These are phyloP conservation scores for Endocalyx cinctus DNA, from an alignment of 2,329 filamentous ascomycete species.

Conservation along the genomic window DNA sequence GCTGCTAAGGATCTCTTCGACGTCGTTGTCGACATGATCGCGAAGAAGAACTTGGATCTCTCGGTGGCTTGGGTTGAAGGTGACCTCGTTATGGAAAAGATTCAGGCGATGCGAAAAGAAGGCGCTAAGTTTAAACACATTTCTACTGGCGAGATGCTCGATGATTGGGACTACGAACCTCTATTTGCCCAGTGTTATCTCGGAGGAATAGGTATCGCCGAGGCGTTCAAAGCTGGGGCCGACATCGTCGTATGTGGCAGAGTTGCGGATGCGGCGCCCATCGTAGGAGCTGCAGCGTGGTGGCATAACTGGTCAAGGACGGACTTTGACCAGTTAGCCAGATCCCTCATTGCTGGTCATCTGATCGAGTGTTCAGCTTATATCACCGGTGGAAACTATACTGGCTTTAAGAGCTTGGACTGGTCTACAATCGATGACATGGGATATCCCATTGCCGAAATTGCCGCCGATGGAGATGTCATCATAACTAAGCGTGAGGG, in stretches of 20 bases:
- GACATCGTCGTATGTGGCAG: conserved; percentile 33
- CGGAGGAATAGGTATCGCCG: conserved; percentile 27
- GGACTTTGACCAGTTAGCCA: conserved; percentile 5
- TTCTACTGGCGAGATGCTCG: conserved; percentile 1
- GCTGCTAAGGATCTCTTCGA: conserved; percentile 2
- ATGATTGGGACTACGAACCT: conserved; percentile 5
- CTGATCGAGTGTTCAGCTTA: conserved; percentile 41
- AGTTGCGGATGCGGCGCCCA: conserved; percentile 3
- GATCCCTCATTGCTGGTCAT: conserved; percentile 25
- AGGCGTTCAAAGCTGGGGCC: conserved; percentile 24
- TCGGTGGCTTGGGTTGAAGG: not conserved
- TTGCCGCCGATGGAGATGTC: conserved; percentile 35
- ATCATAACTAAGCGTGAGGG: conserved; percentile 39
- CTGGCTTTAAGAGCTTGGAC: conserved; percentile 33
- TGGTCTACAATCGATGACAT: conserved; percentile 30
- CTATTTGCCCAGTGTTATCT: conserved; percentile 4
- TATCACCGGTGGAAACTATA: conserved; percentile 41
- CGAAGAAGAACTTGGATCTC: not conserved
- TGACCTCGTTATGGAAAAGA: conserved; percentile 2
- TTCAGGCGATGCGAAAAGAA: not conserved
- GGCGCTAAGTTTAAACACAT: conserved; percentile 2
- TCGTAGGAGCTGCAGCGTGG: conserved; percentile 3
- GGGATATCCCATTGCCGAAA: conserved; percentile 40
- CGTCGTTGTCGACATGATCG: conserved; percentile 2
- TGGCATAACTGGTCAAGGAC: conserved; percentile 2